Evolutionary conservation across 1,139 yeast genomes (phyloP).

Genomic region (Arxiozyma telluris): DNA sequence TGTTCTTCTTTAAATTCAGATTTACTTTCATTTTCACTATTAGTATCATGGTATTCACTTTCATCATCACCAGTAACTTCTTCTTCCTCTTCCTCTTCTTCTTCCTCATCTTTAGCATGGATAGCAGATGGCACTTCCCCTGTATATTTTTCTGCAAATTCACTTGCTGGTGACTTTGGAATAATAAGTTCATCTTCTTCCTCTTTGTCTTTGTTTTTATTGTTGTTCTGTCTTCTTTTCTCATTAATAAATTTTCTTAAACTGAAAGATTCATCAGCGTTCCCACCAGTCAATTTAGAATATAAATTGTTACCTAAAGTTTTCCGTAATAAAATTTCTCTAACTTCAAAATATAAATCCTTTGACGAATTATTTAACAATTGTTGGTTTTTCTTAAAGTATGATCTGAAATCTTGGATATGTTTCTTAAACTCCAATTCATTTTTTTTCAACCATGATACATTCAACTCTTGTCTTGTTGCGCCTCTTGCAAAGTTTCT

Average conservation of each 20-base stretch:
- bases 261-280: constrained; percentile 5
- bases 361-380: constrained; percentile 67
- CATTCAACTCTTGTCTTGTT: constrained; percentile 89
- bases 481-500: constrained; percentile 97
- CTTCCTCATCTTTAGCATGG: background rate
- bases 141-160: constrained; percentile 54
- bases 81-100: background rate
- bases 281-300: constrained; percentile 24
- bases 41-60: background rate
- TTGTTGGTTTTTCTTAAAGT: constrained; percentile 67
- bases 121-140: constrained; percentile 27
- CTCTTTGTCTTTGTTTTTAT: constrained; percentile 6
- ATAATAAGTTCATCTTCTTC: constrained; percentile 16
- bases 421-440: constrained; percentile 90
- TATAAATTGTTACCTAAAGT: constrained; percentile 32
- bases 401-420: constrained; percentile 73
- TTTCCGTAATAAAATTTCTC: constrained; percentile 57
- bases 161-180: constrained; percentile 47
- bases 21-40: background rate
- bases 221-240: background rate
- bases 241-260: constrained; percentile 2
- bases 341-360: constrained; percentile 74
- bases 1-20: background rate
- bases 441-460: constrained; percentile 93
- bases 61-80: background rate